Conservation (phyloP, 306 rosid species). For the Ochetophila trinervis region DNA sequence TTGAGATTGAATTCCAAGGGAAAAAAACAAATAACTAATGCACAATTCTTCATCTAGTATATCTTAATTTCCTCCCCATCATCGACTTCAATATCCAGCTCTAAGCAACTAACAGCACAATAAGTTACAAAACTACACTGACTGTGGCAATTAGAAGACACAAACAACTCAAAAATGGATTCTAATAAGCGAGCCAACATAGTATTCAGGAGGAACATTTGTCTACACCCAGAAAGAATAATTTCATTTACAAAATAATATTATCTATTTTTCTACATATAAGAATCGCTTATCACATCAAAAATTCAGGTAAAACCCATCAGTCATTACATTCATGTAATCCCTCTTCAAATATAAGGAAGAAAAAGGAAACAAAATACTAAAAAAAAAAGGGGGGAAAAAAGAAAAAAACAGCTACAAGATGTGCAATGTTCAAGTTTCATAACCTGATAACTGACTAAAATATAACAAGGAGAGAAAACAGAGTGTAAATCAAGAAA, state of each 20-base stretch:
- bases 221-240: not conserved
- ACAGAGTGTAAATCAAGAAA: conserved; percentile 89
- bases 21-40: not conserved
- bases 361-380: not conserved
- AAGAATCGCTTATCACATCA: conserved; percentile 15
- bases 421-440: conserved; percentile 8
- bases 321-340: conserved; percentile 10
- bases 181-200: not conserved
- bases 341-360: not conserved
- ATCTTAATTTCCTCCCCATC: too few species aligned
- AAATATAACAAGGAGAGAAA: conserved; percentile 85
- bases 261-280: conserved; percentile 36
- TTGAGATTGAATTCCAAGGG: not conserved
- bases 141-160: not conserved
- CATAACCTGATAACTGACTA: conserved; percentile 35
- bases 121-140: not conserved
- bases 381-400: not conserved
- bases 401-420: too few species aligned
- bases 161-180: not conserved
- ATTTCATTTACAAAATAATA: conserved; percentile 25
- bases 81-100: too few species aligned
- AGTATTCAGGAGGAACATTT: not conserved
- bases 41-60: not conserved
- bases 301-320: not conserved
- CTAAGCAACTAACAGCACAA: too few species aligned